These are phyloP conservation scores for Lichtheimia hyalospora DNA, from an alignment of 371 early-diverging fungal species.

Conservation along the genomic window DNA sequence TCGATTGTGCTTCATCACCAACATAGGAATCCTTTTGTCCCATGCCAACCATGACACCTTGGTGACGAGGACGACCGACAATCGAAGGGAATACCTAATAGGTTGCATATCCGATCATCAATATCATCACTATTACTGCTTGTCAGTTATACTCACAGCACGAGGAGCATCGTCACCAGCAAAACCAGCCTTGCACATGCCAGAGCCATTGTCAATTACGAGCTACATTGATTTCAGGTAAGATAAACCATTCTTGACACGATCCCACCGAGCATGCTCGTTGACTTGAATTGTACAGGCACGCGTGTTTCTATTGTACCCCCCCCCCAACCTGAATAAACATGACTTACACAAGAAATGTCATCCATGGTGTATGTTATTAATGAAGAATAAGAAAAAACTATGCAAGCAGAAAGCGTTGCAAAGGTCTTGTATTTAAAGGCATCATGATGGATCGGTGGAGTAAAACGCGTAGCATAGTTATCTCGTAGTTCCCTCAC, in stretches of 20 bases:
- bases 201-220: slow-evolving; percentile 99
- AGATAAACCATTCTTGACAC: no score
- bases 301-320: no score
- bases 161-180: slow-evolving; percentile 99
- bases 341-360: slow-evolving; percentile 77
- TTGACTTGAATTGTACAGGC: no score
- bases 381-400: slow-evolving; percentile 16
- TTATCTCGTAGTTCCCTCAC: no score
- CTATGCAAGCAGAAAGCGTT: slow-evolving; percentile 15
- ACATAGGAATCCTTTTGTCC: slow-evolving; percentile 99
- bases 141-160: slow-evolving; percentile 76
- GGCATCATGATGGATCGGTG: no score
- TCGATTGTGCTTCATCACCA: slow-evolving; percentile 99
- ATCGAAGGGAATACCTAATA: slow-evolving; percentile 98
- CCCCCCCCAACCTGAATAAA: no score
- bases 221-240: slow-evolving; percentile 19
- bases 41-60: slow-evolving; percentile 99
- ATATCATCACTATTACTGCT: neutral
- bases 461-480: no score
- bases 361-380: slow-evolving; percentile 62
- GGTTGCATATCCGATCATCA: neutral
- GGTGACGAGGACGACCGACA: slow-evolving; percentile 99
- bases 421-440: slow-evolving; percentile 10
- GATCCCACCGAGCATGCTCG: no score
- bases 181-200: slow-evolving; percentile 99